Base-by-base conservation (phyloP, 495 filamentous ascomycete species). In the Friedmanniomyces simplex region DNA sequence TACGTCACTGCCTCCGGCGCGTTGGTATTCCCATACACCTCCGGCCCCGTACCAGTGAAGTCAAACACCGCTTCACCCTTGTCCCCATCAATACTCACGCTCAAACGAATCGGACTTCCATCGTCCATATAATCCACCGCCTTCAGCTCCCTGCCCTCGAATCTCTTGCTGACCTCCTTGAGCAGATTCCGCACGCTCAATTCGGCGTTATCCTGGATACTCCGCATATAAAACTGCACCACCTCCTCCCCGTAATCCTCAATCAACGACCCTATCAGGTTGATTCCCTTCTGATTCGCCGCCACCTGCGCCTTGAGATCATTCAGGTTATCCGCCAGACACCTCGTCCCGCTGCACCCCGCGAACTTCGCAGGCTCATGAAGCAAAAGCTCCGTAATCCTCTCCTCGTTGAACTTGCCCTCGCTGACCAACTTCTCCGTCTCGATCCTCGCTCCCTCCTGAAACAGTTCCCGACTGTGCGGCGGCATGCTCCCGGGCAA, bases 401-500 rank as follows among this genome's bases (percentile, higher is more conserved):
- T 80, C 60, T 87, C 74, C 68, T 98, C 93, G 69, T 97, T 82
- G 70, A 98, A 94, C 30, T 82, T 75, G 20, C 93, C 93, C 62
- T 94, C 84, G 49, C 82, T 91, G 46, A 98, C 91, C 1, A 98
- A 78, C 72, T 95, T 96, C 68, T 96, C 94, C 11, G 85, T 85
- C 69, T 93, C 90, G 63, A 98, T 95, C 11, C 90, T 81, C 0
- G 94, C 91, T 10, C 93, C 93, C 72, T 98, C 93, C 69, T 98
- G 91, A 74, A 77, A 96, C 0, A 98, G 79, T 64, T 96, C 93
- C 5, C 86, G 82, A 2, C 91, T 96, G 59, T 95, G 86, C 1
- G 93, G 93, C 0, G 93, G 93, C 93, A 98, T 98, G 37, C 88
- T 94, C 10, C 93, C 93, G 0, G 93, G 91, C 4, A 95, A 80